These are phyloP conservation scores for Zygotorulaspora sp. DNA, from an alignment of 805 yeast genomes.

Conservation along the genomic window DNA sequence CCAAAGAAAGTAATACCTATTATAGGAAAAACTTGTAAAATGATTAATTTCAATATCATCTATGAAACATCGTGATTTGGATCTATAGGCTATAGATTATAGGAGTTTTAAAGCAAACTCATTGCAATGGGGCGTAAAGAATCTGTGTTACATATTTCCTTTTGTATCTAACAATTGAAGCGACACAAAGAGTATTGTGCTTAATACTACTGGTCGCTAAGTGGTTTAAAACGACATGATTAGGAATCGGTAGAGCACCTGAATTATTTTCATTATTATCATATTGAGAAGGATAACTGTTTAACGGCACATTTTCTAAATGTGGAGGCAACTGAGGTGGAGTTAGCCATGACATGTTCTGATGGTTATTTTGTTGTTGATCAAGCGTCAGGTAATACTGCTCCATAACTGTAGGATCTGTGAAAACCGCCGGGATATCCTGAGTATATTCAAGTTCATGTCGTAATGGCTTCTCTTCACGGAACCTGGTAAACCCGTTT, in stretches of 20 bases:
- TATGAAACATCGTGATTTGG: too few relatives aligned
- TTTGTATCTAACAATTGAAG: conserved; percentile 82
- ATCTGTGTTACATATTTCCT: conserved; percentile 89
- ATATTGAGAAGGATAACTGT: conserved; percentile 48
- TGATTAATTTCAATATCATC: too few relatives aligned
- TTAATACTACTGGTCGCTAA: conserved; percentile 93
- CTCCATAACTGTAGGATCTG: conserved; percentile 84
- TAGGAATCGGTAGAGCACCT: conserved; percentile 89
- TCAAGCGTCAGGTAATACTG: conserved; percentile 76
- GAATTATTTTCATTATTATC: conserved; percentile 60
- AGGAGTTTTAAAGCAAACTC: conserved; percentile 7
- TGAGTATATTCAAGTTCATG: conserved; percentile 45
- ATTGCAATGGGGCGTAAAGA: conserved; percentile 78
- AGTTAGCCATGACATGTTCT: conserved; percentile 60
- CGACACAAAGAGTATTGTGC: conserved; percentile 90
- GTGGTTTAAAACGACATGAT: conserved; percentile 90
- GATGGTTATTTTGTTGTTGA: conserved; percentile 56
- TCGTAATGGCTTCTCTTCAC: conserved; percentile 47
- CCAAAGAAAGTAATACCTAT: too few relatives aligned
- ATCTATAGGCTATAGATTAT: conserved; percentile 6
- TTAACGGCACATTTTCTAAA: conserved; percentile 86
- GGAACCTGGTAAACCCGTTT: conserved; percentile 70
- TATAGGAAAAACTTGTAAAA: too few relatives aligned
- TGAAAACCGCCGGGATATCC: conserved; percentile 76
- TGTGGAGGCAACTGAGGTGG: conserved; percentile 98